Conservation (phyloP, 495 filamentous ascomycete genomes). For the Hypoxylon cercidicola region DNA sequence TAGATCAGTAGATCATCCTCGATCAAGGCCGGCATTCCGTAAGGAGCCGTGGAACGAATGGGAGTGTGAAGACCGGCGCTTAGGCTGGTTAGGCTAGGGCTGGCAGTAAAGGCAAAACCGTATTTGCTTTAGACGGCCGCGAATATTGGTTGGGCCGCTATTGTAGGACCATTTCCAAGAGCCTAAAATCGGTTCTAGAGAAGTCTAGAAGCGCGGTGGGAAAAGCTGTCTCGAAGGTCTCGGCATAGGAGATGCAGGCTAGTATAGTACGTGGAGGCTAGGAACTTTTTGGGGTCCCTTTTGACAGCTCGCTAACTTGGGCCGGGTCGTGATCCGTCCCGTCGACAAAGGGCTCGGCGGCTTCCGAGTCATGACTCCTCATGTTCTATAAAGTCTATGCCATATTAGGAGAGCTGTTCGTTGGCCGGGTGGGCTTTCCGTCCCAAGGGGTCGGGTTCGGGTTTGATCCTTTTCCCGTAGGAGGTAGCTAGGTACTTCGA, state of each 20-base stretch:
- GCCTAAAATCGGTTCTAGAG: slow-evolving; percentile 22
- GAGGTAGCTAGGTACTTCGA: too few relatives aligned
- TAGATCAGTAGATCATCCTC: slow-evolving; percentile 18
- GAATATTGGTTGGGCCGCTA: neutral
- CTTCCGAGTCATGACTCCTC: slow-evolving; percentile 28
- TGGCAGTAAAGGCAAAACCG: slow-evolving; percentile 10
- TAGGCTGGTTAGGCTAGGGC: slow-evolving; percentile 3
- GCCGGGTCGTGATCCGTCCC: slow-evolving; percentile 12
- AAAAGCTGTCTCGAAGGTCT: neutral
- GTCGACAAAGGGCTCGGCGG: slow-evolving; percentile 8
- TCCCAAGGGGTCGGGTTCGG: slow-evolving; percentile 11
- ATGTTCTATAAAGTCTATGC: neutral
- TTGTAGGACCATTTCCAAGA: slow-evolving; percentile 19
- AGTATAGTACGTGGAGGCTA: slow-evolving; percentile 16
- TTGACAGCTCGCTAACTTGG: slow-evolving; percentile 15
- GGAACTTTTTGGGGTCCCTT: neutral
- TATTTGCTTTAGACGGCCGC: slow-evolving; percentile 4
- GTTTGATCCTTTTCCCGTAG: neutral
- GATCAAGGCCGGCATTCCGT: slow-evolving; percentile 26
- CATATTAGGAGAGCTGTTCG: slow-evolving; percentile 15
- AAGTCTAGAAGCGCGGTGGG: slow-evolving; percentile 4
- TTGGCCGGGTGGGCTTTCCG: neutral
- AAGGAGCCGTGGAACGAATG: slow-evolving; percentile 5
- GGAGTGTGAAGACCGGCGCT: slow-evolving; percentile 10
- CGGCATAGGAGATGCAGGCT: slow-evolving; percentile 20